A percentile compares a stretch with the other conserved stretches of the same genome.
These are phyloP conservation scores for Pestalotiopsis sp. DNA, from an alignment of 2,329 filamentous ascomycete species.

Conservation along the genomic window DNA sequence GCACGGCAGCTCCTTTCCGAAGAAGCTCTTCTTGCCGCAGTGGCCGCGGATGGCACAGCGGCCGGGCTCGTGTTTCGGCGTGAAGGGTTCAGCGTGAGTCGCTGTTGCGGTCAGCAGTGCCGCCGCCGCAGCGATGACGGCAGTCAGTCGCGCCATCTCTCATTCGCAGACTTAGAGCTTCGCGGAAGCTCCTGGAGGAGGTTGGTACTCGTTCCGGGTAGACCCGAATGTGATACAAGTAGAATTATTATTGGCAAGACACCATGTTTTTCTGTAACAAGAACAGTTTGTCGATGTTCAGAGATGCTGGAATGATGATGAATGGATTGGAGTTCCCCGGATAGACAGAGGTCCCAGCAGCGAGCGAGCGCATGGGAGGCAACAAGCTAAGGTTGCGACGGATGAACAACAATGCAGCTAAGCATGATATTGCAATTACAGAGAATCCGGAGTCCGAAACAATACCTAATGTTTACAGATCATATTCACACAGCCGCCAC, in stretches of 20 bases:
- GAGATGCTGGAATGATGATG: background rate
- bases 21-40: constrained; percentile 88
- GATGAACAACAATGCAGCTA: background rate
- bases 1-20: constrained; percentile 87
- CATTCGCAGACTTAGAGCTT: background rate
- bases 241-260: background rate
- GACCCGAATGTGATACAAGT: background rate
- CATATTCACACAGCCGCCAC: background rate
- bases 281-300: background rate
- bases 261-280: background rate
- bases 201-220: background rate
- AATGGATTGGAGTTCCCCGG: background rate
- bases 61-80: constrained; percentile 76
- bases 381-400: background rate
- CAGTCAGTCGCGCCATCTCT: constrained; percentile 40
- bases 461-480: background rate
- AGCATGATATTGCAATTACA: background rate
- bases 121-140: constrained; percentile 31
- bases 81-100: constrained; percentile 33
- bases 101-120: constrained; percentile 33
- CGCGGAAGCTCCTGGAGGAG: background rate
- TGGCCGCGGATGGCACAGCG: constrained; percentile 89
- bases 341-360: background rate
- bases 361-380: background rate
- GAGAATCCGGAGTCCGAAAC: background rate